Evolutionary conservation across 495 filamentous ascomycete species (phyloP).

Genomic region (Letharia lupina): DNA sequence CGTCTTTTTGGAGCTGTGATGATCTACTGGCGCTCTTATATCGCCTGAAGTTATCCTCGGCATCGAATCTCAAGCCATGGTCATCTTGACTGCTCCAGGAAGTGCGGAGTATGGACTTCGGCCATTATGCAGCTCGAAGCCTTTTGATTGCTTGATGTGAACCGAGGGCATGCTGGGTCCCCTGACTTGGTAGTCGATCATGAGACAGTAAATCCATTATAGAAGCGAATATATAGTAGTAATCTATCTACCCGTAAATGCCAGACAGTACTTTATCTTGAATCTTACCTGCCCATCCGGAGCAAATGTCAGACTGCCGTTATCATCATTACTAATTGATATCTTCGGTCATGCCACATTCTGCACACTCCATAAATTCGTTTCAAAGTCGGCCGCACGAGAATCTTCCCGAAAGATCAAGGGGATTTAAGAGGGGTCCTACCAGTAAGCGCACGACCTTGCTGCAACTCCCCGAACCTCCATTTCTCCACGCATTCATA

Average conservation of each 20-base stretch:
- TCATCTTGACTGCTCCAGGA: not conserved
- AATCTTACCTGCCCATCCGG: not conserved
- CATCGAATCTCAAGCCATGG: slow-evolving; percentile 7
- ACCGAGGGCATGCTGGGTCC: slow-evolving; percentile 1
- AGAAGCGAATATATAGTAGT: not conserved
- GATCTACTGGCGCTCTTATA: slow-evolving; percentile 18
- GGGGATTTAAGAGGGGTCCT: not conserved
- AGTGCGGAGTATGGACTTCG: not conserved
- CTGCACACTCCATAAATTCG: not conserved
- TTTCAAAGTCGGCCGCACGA: not conserved
- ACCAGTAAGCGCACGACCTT: not conserved
- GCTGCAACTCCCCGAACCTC: not conserved
- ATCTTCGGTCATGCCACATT: not conserved
- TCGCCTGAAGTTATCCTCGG: slow-evolving; percentile 7
- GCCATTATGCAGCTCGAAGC: not conserved
- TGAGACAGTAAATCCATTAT: not conserved
- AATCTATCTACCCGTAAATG: not conserved
- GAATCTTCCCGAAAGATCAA: not conserved
- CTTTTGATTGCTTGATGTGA: slow-evolving; percentile 10
- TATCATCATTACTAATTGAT: slow-evolving; percentile 10
- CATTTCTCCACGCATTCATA: not conserved
- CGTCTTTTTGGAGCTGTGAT: not conserved
- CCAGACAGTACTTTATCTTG: not conserved
- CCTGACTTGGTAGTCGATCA: not conserved
- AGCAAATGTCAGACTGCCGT: not conserved